Percentiles rank a stretch among this genome's conserved stretches.
Evolutionary conservation across 345 rosid genomes (phyloP).

Genomic region (Murraya koenigii): DNA sequence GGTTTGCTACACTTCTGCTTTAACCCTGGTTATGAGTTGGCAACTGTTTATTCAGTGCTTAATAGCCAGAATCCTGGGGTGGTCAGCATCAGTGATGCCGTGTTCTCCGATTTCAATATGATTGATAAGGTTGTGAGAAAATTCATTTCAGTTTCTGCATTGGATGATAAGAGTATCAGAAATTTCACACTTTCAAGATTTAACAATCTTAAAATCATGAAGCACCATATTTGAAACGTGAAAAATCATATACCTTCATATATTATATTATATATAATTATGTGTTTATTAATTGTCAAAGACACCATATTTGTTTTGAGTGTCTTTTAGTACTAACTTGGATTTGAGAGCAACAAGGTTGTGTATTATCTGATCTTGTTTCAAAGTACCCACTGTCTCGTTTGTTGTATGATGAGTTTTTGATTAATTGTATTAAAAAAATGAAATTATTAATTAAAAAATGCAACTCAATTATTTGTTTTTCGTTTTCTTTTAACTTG

Average conservation of each 20-base stretch:
- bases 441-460: too few species aligned
- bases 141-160: constrained; percentile 20
- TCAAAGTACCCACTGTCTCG: background rate
- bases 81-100: constrained; percentile 41
- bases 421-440: too few species aligned
- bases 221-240: background rate
- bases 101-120: constrained; percentile 27
- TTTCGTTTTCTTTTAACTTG: too few species aligned
- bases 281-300: background rate
- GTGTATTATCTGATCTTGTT: background rate
- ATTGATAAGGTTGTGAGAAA: constrained; percentile 29
- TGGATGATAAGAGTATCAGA: constrained; percentile 1
- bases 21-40: constrained; percentile 55
- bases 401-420: background rate
- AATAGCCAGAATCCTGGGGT: constrained; percentile 85
- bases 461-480: too few species aligned
- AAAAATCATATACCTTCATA: background rate
- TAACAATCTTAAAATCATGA: constrained; percentile 5
- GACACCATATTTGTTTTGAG: background rate
- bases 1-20: constrained; percentile 66
- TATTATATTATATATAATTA: background rate
- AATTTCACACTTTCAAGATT: constrained; percentile 7
- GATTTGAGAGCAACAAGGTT: background rate
- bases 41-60: constrained; percentile 49
- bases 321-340: background rate